phyloP scores from a whole-genome alignment of 805 yeast genomes.

The Sungouiella thailandica region DNA sequence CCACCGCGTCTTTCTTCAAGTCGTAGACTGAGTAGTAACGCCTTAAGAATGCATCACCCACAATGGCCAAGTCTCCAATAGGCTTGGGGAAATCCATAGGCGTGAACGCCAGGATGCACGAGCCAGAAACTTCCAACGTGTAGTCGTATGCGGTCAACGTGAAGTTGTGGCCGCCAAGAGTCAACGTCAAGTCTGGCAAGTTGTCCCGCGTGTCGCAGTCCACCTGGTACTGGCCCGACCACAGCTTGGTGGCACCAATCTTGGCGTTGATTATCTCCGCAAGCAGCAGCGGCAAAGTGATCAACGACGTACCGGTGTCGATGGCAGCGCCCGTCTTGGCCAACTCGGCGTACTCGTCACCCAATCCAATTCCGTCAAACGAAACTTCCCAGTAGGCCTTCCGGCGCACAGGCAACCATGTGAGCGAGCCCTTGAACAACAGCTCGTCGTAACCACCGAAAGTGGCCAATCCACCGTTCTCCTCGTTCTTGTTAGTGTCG shows the following conservation, averaged over 20 bases:
- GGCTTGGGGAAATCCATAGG: conserved; percentile 98
- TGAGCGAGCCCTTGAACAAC: conserved; percentile 75
- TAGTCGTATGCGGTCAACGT: conserved; percentile 87
- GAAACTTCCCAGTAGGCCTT: conserved; percentile 99
- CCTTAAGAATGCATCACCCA: conserved; percentile 97
- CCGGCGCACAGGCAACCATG: conserved; percentile 97
- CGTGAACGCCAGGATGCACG: conserved; percentile 94
- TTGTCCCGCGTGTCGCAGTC: conserved; percentile 83
- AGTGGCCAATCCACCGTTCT: conserved; percentile 85
- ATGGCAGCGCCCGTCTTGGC: conserved; percentile 90
- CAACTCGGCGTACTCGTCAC: conserved; percentile 85
- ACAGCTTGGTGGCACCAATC: conserved; percentile 95
- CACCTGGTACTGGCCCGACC: conserved; percentile 95
- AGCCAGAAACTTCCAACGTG: conserved; percentile 89
- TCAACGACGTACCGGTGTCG: conserved; percentile 96
- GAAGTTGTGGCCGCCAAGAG: conserved; percentile 85
- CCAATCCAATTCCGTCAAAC: conserved; percentile 85
- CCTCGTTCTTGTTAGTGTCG: conserved; percentile 58
- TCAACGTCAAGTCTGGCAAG: conserved; percentile 90
- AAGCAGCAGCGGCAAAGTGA: conserved; percentile 89
- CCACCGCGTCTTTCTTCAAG: conserved; percentile 85
- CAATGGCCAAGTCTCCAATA: conserved; percentile 91
- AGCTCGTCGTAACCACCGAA: conserved; percentile 89
- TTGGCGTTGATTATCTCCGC: conserved; percentile 94
- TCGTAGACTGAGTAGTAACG: conserved; percentile 92